Conservation (phyloP, 768 basidiomycete genomes). For the Ephemerocybe angulata region DNA sequence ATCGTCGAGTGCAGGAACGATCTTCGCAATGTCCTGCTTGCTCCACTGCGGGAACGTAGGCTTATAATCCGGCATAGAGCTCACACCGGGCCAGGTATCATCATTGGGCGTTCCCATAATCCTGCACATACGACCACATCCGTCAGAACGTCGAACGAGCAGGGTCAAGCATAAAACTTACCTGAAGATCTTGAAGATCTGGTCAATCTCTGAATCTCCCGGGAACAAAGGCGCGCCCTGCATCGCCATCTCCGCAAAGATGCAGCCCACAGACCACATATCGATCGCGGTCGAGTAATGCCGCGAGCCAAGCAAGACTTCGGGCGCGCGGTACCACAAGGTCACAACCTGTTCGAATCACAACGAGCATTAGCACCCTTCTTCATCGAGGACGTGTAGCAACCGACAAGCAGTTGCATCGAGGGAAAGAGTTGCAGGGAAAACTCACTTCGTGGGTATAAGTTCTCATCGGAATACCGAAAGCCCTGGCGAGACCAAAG, state of each 20-base stretch:
- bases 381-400: neutral
- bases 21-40: conserved; percentile 61
- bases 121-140: conserved; percentile 41
- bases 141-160: conserved; percentile 2
- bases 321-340: conserved; percentile 98
- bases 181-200: conserved; percentile 99
- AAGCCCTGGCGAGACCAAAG: conserved; percentile 93
- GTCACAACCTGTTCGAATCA: conserved; percentile 99
- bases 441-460: conserved; percentile 90
- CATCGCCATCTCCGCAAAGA: conserved; percentile 99
- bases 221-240: conserved; percentile 88
- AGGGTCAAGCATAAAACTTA: conserved; percentile 29
- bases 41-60: conserved; percentile 96
- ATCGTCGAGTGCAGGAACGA: conserved; percentile 70
- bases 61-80: conserved; percentile 90
- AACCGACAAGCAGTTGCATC: conserved; percentile 4
- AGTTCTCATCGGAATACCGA: conserved; percentile 98
- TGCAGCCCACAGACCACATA: conserved; percentile 99
- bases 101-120: conserved; percentile 94
- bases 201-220: conserved; percentile 99
- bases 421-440: neutral
- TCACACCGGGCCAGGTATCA: conserved; percentile 88
- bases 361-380: neutral
- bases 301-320: conserved; percentile 91
- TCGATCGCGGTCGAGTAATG: conserved; percentile 98